Base-by-base conservation (phyloP, 345 rosid species). In the Salix arbutifolia region DNA sequence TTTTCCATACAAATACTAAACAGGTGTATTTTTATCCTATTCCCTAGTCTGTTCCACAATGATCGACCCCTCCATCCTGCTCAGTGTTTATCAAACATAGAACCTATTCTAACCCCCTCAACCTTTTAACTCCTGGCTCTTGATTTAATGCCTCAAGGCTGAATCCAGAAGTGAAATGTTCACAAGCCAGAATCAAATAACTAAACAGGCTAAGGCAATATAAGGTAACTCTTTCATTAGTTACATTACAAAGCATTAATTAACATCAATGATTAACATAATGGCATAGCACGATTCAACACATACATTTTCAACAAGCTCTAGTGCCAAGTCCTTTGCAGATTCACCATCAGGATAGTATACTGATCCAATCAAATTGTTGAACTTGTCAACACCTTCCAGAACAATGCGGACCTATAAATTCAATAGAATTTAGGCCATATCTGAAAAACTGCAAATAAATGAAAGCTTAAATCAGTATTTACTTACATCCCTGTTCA, bases 311-410 rank as follows among this genome's bases (percentile, higher is more conserved):
- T 92, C 98, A 73, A 91, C 86, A 76, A 96, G 98, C 88, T 96
- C 99, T 87, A 92, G 68, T 21, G 95, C 93, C 73, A 96, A 86
- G 85, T 96, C 98, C 80, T 90, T 91, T 1, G 95, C 94, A 35
- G 89, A 76, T n/a, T 94, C 97, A 38, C 93, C 95, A 35, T 91
- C 98, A 18, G 97, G 88, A 79, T 96, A 96, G 84, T 89, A 88
- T 31, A 96, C 89, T 3, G 99, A 91, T 30, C 99, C 99, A 81
- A 96, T 90, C 90, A 96, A 84, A 83, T 92, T 96, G 87, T 88
- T 91, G 87, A 87, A 90, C 74, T 94, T 92, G 86, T 96, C 99
- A 75, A 90, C 95, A 38, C 98, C 98, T 89, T 96, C 99, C 75
- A 96, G 87, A 73, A 96, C 98, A 83, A 96, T 88, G 33, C 99